Conservation (phyloP, 2,329 filamentous ascomycete genomes). For the Septoria petroselini region DNA sequence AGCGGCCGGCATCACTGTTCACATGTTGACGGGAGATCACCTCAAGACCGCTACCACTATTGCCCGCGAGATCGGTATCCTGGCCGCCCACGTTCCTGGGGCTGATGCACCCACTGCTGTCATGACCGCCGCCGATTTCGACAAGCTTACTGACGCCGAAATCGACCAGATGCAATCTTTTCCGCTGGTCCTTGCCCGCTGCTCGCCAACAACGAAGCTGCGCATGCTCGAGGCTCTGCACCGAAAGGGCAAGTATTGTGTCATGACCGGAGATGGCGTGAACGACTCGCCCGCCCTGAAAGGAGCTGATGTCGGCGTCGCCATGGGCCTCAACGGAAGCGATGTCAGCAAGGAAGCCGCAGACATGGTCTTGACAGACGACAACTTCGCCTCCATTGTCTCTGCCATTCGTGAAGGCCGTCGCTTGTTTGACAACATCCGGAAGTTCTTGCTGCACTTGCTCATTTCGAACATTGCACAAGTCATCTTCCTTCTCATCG, state of each 20-base stretch:
- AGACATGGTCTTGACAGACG: constrained; percentile 47
- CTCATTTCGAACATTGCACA: constrained; percentile 50
- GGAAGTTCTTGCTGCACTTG: constrained; percentile 50
- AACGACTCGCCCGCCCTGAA: constrained; percentile 48
- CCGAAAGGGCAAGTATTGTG: constrained; percentile 41
- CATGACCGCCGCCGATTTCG: constrained; percentile 47
- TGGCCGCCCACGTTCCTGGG: constrained; percentile 33
- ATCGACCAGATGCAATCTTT: constrained; percentile 44
- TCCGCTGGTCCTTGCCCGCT: constrained; percentile 47
- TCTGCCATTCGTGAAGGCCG: constrained; percentile 47
- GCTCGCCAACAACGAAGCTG: constrained; percentile 48
- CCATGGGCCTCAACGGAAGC: constrained; percentile 45
- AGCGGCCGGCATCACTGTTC: constrained; percentile 48
- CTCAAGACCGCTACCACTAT: constrained; percentile 48
- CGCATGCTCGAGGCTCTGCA: constrained; percentile 49
- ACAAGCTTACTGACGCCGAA: constrained; percentile 44
- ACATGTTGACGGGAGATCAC: constrained; percentile 51
- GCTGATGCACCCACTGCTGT: constrained; percentile 34
- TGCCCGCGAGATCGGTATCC: constrained; percentile 47
- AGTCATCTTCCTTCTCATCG: constrained; percentile 48
- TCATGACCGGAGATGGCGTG: constrained; percentile 48
- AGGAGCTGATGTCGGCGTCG: constrained; percentile 47
- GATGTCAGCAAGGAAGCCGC: constrained; percentile 47
- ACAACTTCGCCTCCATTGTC: constrained; percentile 48
- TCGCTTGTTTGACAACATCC: constrained; percentile 48